Percentiles rank a stretch among this genome's conserved stretches.
These are phyloP conservation scores for Adansonia gregorii DNA, from an alignment of 441 rosid species.

Conservation along the genomic window DNA sequence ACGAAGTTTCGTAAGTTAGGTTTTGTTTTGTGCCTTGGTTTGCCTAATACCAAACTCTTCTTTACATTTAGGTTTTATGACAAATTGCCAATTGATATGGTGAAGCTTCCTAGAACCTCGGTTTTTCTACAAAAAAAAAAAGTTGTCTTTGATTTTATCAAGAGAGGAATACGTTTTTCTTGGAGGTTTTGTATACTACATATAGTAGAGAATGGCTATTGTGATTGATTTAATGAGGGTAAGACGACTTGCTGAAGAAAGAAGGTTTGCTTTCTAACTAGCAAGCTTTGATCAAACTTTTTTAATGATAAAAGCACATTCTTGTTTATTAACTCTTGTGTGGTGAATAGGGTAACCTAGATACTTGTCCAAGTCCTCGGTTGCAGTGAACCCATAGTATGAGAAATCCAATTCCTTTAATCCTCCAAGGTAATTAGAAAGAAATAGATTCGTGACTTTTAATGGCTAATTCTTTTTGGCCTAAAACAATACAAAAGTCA, in stretches of 20 bases:
- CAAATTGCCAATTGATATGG: too few relatives aligned
- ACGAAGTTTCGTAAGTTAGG: neutral
- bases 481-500: neutral
- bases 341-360: neutral
- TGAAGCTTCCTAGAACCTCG: accelerated
- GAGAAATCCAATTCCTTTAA: neutral
- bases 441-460: neutral
- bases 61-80: neutral
- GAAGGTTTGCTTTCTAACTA: neutral
- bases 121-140: neutral
- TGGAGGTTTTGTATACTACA: neutral
- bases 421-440: neutral
- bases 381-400: neutral
- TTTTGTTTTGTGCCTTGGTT: neutral
- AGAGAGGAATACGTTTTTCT: neutral
- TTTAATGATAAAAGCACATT: neutral
- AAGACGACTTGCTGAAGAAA: neutral
- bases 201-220: neutral
- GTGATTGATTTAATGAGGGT: neutral
- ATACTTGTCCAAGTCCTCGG: neutral
- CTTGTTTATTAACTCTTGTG: neutral
- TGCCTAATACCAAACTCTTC: neutral
- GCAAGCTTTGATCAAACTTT: neutral
- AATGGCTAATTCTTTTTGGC: neutral
- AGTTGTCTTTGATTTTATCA: neutral